Percentiles rank a stretch among this genome's conserved stretches.
phyloP scores from a whole-genome alignment of 495 filamentous ascomycete genomes.

The Aspergillus biplanus region DNA sequence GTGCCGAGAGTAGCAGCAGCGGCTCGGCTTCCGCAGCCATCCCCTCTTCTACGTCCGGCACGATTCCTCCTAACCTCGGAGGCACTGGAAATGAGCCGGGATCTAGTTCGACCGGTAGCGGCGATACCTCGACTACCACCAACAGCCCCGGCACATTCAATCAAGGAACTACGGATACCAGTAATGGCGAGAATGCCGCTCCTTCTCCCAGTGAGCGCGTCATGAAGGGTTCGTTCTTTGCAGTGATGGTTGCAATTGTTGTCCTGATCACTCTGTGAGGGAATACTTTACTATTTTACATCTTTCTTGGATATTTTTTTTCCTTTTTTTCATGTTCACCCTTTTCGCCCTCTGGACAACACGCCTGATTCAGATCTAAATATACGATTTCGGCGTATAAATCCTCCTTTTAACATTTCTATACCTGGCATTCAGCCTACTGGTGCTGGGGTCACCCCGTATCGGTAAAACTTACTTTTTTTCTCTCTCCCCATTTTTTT shows the following conservation, averaged over 20 bases:
- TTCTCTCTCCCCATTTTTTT: not conserved
- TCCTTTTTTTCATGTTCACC: slow-evolving; percentile 20
- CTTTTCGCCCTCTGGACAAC: not conserved
- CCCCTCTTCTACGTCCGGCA: slow-evolving; percentile 26
- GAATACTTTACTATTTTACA: slow-evolving; percentile 20
- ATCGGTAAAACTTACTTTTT: slow-evolving; percentile 7
- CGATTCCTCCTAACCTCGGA: slow-evolving; percentile 40
- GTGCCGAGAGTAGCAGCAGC: slow-evolving; percentile 33
- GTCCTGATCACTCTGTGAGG: slow-evolving; percentile 58
- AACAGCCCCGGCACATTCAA: slow-evolving; percentile 25
- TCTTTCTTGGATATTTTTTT: slow-evolving; percentile 28
- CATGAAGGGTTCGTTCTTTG: slow-evolving; percentile 58
- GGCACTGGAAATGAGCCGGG: slow-evolving; percentile 36
- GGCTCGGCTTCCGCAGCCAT: slow-evolving; percentile 26
- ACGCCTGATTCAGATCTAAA: slow-evolving; percentile 1
- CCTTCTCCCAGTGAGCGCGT: slow-evolving; percentile 47
- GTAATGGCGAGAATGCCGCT: slow-evolving; percentile 33
- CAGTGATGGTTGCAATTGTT: slow-evolving; percentile 58
- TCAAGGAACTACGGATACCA: slow-evolving; percentile 23
- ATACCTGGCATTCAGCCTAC: slow-evolving; percentile 21
- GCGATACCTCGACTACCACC: slow-evolving; percentile 9
- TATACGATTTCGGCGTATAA: slow-evolving; percentile 15
- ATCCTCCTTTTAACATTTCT: slow-evolving; percentile 21
- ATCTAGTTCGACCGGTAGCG: slow-evolving; percentile 20
- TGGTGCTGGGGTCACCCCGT: slow-evolving; percentile 2